These are phyloP conservation scores for Zygosaccharomyces gambellarensis DNA, from an alignment of 805 yeast species.

Conservation along the genomic window DNA sequence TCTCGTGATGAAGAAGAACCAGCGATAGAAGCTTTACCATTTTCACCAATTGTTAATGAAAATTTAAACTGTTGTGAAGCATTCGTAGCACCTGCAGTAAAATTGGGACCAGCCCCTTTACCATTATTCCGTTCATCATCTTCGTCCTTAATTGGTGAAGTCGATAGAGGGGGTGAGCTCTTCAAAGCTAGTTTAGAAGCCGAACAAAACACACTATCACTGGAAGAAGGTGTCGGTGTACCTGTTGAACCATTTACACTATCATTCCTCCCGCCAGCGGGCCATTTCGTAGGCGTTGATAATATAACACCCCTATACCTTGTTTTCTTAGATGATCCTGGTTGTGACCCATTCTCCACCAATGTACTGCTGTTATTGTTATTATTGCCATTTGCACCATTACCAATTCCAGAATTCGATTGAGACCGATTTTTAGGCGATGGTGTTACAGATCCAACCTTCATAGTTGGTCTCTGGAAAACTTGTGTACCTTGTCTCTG, in stretches of 20 bases:
- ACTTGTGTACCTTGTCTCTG: constrained; percentile 27
- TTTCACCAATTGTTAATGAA: constrained; percentile 28
- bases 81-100: not conserved
- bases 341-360: constrained; percentile 1
- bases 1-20: constrained; percentile 15
- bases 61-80: constrained; percentile 18
- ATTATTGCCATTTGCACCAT: constrained; percentile 4
- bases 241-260: constrained; percentile 12
- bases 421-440: constrained; percentile 22
- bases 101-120: not conserved
- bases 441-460: constrained; percentile 28
- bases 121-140: not conserved
- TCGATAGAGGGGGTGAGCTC: constrained; percentile 15
- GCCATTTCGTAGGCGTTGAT: constrained; percentile 23
- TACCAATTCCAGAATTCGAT: constrained; percentile 2
- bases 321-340: constrained; percentile 18
- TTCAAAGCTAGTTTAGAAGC: constrained; percentile 16
- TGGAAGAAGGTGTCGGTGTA: constrained; percentile 19
- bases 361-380: constrained; percentile 1
- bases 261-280: constrained; percentile 6
- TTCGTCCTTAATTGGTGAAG: constrained; percentile 12
- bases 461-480: constrained; percentile 34
- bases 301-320: constrained; percentile 30
- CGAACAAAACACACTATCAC: constrained; percentile 21
- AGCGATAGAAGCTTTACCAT: constrained; percentile 34